Base-by-base conservation (phyloP, 306 rosid genomes). In the Herpetospermum pedunculosum region DNA sequence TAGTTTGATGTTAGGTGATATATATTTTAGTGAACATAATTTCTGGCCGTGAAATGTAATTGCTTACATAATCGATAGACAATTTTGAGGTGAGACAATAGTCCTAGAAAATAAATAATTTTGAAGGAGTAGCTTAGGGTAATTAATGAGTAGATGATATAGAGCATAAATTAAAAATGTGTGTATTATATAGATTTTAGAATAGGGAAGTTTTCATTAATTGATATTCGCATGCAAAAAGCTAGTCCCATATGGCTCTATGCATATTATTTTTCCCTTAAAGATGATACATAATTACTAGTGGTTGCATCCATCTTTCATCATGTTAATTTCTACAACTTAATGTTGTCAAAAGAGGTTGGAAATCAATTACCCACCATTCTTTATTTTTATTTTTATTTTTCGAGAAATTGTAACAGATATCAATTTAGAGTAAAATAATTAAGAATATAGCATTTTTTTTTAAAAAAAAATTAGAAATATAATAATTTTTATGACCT, bases 291-390 rank as follows among this genome's bases (percentile, higher is more conserved):
- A 38, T 65, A 65, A 65, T 35, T 18, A 62, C 19, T 65, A 23
- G 72, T 65, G 50, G 72, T 65, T 65, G 50, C 50, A 65, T 65
- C 32, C 8, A 38, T 40, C 1, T 65, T 35, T 64, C n/a, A 65
- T 65, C 30, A 65, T 65, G 72, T 65, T n/a, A n/a, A n/a, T n/a
- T 65, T 65, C 34, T 19, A 65, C 34, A 65, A 65, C 19, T 65
- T 65, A 65, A 65, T 38, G 70, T 63, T 1, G 70, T 63, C 18
- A 37, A 63, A 63, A 63, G 48, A 63, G 70, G 70, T 63, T 63
- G 47, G 30, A n/a, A 37, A 18, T 63, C 48, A 63, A 35, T 63
- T 63, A 63, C 70, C 47, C 47, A 63, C 70, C 46, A 35, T 15
- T n/a, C n/a, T n/a, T n/a, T n/a, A n/a, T n/a, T n/a, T n/a, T n/a